Evolutionary conservation across 164 flowering plant species (phyloP), one percentile per base, ranked within the genome.

Genomic region (Kingdonia uniflora): DNA sequence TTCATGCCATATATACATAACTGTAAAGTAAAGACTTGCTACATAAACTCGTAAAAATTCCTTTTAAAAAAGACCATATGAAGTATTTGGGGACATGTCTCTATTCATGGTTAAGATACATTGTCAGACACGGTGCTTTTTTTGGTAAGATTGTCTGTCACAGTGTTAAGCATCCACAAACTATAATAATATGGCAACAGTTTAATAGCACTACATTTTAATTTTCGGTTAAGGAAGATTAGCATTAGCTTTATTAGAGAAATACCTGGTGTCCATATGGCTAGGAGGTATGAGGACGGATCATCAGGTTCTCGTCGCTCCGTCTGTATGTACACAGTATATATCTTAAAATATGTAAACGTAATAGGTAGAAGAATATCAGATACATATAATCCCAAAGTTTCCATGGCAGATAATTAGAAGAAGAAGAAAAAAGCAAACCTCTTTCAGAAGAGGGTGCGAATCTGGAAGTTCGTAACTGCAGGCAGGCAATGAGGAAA

Each of bases 191-290:
- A n/a, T n/a, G n/a, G n/a, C n/a, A n/a, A n/a, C n/a, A n/a, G n/a
- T n/a, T n/a, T n/a, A n/a, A n/a, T n/a, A n/a, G n/a, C n/a, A n/a
- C n/a, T n/a, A n/a, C n/a, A n/a, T n/a, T n/a, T n/a, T n/a, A n/a
- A n/a, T n/a, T n/a, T n/a, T n/a, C n/a, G n/a, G n/a, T n/a, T n/a
- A n/a, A n/a, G n/a, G n/a, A n/a, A n/a, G n/a, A n/a, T n/a, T n/a
- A n/a, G n/a, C n/a, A n/a, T n/a, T n/a, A n/a, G n/a, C n/a, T n/a
- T 16, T 45, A 15, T 38, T 37, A 40, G 20, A 23, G 44, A 19
- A 64, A 56, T 68, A 83, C 97, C 97, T 67, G 97, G 95, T 55
- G 95, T 81, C 99, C 99, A 89, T 72, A 89, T 87, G 14, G 96
- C 95, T 52, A 94, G 95, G 41, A 94, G 92, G 67, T 94, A 94